Evolutionary conservation across 1,284 basidiomycete species (phyloP), one percentile per base, ranked within the genome.

Genomic region (Ustilago tritici): DNA sequence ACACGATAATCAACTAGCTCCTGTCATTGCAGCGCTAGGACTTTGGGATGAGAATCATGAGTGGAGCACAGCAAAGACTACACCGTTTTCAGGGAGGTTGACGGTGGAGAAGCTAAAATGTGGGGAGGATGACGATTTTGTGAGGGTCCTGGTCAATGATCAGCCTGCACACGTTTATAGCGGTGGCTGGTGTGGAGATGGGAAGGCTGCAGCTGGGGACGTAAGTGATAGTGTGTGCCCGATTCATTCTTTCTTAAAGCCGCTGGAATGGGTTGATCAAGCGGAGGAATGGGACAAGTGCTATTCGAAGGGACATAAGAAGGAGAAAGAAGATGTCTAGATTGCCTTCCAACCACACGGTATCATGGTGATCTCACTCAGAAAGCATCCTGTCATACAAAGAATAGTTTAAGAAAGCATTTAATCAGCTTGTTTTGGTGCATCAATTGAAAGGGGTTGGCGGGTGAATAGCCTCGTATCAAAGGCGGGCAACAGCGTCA

Each of bases 1-100:
- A 0, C 75, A 77, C 54, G 75, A 77, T 54, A 77, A 77, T n/a
- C 75, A 77, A 59, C 75, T 77, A 11, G 75, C 75, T 3, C 75
- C 75, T 7, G 59, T 73, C 23, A 77, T 77, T 11, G 65, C 75
- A 12, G 57, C 75, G 17, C 60, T 77, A 2, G 57, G 38, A 2
- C 46, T 73, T 10, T 61, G 60, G 67, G 54, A 58, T 12, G 58
- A 56, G 9, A 46, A 56, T 8, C 67, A 76, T 15, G 12, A 34
- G 0, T 77, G 75, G 75, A 15, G 23, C 12, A 70, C 75, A 6
- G 67, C 75, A 31, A 28, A 28, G 19, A 77, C 70, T 12, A 77
- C 75, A 4, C 75, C 75, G 6, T 77, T 77, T 52, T 65, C 65
- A 1, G 75, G 75, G 5, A 50, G 63, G 23, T 12, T 77, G 56